phyloP scores from a whole-genome alignment of 75 land plant species.

The Cupressus sempervirens region DNA sequence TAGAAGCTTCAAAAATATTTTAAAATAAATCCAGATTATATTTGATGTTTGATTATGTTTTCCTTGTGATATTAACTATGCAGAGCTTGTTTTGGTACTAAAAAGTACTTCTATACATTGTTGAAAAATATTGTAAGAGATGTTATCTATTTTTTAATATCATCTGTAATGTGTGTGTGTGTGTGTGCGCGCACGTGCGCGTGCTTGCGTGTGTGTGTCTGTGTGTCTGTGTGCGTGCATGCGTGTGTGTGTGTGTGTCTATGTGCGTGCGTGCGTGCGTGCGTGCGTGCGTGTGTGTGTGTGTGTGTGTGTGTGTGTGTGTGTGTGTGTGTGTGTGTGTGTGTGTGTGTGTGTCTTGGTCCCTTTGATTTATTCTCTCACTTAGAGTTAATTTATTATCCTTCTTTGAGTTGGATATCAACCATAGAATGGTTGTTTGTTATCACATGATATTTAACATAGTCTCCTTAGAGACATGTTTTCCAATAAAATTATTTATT shows the following conservation, averaged over 20 bases:
- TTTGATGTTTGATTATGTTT: neutral
- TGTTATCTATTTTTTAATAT: neutral
- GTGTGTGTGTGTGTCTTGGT: too few relatives aligned
- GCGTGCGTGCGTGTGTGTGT: too few relatives aligned
- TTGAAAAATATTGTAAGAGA: slow-evolving; percentile 69
- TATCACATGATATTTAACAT: neutral
- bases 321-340: too few relatives aligned
- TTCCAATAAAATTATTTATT: neutral
- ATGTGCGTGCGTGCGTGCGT: too few relatives aligned
- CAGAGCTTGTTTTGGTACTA: slow-evolving; percentile 92
- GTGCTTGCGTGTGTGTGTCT: too few relatives aligned
- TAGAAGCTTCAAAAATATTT: neutral
- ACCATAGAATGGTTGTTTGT: neutral
- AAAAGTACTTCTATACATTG: slow-evolving; percentile 88
- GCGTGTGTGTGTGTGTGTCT: too few relatives aligned
- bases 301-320: too few relatives aligned
- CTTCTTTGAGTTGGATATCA: neutral
- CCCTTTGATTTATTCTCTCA: neutral
- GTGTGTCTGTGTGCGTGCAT: too few relatives aligned
- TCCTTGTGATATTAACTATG: slow-evolving; percentile 11
- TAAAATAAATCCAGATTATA: neutral
- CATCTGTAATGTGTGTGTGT: neutral
- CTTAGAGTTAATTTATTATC: neutral
- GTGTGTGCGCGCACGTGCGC: too few relatives aligned
- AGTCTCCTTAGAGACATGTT: too few relatives aligned